Conservation (phyloP, 169 alveolate species). For the Hammondia hammondi region DNA sequence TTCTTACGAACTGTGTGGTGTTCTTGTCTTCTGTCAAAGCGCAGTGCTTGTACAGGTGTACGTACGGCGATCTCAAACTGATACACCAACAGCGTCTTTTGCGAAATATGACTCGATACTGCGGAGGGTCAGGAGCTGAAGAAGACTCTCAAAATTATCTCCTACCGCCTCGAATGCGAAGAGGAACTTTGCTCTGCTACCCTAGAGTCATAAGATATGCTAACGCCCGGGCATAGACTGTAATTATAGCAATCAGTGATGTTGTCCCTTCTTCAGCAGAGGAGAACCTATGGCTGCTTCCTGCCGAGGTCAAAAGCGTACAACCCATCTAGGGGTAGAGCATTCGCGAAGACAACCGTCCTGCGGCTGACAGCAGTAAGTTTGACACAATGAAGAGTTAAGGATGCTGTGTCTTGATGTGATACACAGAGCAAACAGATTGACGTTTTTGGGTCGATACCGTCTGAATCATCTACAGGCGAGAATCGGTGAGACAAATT, state of each 20-base stretch:
- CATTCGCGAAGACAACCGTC: neutral
- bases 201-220: too few relatives aligned
- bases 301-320: slow-evolving; percentile 1
- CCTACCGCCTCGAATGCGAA: too few relatives aligned
- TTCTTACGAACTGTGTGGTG: too few relatives aligned
- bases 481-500: slow-evolving; percentile 14
- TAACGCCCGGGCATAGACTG: too few relatives aligned
- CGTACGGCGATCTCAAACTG: too few relatives aligned
- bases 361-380: slow-evolving; percentile 24
- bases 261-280: slow-evolving; percentile 6
- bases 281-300: neutral
- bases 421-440: slow-evolving; percentile 46
- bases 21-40: too few relatives aligned
- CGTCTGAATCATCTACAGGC: neutral
- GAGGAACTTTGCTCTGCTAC: too few relatives aligned
- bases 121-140: too few relatives aligned
- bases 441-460: slow-evolving; percentile 55
- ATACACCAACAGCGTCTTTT: too few relatives aligned
- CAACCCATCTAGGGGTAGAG: neutral
- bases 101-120: too few relatives aligned
- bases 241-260: neutral
- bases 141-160: too few relatives aligned
- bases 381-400: neutral
- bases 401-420: neutral
- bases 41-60: too few relatives aligned